A percentile compares a stretch with the other conserved stretches of the same genome.
Conservation (phyloP, 2,329 filamentous ascomycete species). For the Beauveria bassiana region DNA sequence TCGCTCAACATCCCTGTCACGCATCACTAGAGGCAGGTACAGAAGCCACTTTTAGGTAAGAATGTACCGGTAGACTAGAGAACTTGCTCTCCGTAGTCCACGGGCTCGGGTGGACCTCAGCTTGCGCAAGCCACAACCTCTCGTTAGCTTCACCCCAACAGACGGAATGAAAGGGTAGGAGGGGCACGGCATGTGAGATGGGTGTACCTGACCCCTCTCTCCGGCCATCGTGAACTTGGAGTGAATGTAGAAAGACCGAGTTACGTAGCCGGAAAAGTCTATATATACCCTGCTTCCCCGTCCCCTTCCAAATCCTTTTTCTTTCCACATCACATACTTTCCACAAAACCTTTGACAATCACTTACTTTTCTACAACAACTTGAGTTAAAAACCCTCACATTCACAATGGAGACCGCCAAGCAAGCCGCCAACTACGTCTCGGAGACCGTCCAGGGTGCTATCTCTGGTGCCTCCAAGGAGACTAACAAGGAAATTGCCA, state of each 20-base stretch:
- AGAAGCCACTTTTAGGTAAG: background rate
- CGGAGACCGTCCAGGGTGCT: constrained; percentile 55
- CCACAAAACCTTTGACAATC: background rate
- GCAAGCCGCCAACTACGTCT: constrained; percentile 62
- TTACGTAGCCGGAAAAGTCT: constrained; percentile 1
- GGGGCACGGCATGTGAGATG: background rate
- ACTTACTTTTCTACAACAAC: background rate
- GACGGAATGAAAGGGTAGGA: background rate
- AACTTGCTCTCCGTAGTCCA: background rate
- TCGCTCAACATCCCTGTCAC: background rate
- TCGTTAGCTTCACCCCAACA: background rate
- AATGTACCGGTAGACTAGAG: background rate
- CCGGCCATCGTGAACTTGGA: background rate
- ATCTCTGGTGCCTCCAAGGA: constrained; percentile 55
- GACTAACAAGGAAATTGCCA: constrained; percentile 62
- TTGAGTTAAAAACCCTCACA: constrained; percentile 18
- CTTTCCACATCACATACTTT: constrained; percentile 4
- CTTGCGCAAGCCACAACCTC: constrained; percentile 3
- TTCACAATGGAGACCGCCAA: constrained; percentile 44
- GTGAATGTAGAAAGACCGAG: background rate
- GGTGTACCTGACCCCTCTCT: background rate
- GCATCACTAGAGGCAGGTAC: background rate
- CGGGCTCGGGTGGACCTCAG: background rate
- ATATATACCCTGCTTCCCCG: constrained; percentile 2
- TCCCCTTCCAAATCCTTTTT: background rate